phyloP scores from a whole-genome alignment of 176 grass and related monocot species.

The Musa troglodytarum region DNA sequence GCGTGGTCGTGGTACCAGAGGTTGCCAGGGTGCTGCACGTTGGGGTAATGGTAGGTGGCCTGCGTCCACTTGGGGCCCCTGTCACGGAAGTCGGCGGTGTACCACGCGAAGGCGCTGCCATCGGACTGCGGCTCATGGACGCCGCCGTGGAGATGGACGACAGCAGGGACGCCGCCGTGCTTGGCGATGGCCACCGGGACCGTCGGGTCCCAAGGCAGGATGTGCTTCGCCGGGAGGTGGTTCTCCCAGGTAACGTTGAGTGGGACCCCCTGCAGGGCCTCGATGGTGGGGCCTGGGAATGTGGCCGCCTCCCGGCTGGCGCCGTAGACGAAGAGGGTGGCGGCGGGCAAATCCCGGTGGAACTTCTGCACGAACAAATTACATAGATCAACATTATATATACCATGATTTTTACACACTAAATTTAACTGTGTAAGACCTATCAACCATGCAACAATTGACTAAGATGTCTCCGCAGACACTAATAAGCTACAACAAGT shows the following conservation, averaged over 20 bases:
- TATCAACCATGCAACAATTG: neutral
- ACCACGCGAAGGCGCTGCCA: constrained; percentile 56
- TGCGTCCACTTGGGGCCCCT: constrained; percentile 27
- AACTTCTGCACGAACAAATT: constrained; percentile 41
- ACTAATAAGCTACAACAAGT: too few species aligned
- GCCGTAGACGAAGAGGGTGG: constrained; percentile 61
- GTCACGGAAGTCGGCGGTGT: constrained; percentile 45
- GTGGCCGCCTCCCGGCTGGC: constrained; percentile 25
- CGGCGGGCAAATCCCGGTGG: constrained; percentile 60
- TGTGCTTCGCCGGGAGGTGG: constrained; percentile 45
- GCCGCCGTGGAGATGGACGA: constrained; percentile 67
- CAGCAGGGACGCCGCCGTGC: constrained; percentile 54
- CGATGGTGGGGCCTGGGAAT: constrained; percentile 57
- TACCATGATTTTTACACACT: too few species aligned
- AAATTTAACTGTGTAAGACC: too few species aligned
- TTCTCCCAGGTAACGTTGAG: constrained; percentile 62
- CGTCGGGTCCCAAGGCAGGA: constrained; percentile 65
- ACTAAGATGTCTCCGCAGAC: neutral
- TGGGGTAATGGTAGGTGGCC: constrained; percentile 46
- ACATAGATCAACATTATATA: neutral
- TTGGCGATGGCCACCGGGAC: constrained; percentile 38
- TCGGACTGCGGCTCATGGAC: constrained; percentile 44
- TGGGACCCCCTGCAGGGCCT: constrained; percentile 41
- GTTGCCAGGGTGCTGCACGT: constrained; percentile 44
- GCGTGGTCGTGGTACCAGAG: constrained; percentile 81